Conservation (phyloP, 768 basidiomycete genomes). For the Daedaleopsis sinensis region DNA sequence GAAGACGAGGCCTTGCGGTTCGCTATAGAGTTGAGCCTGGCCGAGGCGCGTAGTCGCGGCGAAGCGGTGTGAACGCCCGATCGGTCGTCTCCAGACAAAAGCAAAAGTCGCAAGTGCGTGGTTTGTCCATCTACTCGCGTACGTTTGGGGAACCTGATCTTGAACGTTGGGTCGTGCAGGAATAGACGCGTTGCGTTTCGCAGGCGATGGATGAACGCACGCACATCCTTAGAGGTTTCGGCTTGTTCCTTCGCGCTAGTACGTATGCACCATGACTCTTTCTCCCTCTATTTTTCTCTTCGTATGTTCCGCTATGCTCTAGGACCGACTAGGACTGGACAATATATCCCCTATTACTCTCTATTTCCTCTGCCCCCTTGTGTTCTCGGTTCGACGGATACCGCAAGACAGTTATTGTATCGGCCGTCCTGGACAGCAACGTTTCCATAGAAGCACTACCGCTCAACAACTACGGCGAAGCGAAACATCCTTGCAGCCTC, state of each 20-base stretch:
- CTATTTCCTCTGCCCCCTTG: too few relatives aligned
- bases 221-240: background rate
- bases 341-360: too few relatives aligned
- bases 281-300: background rate
- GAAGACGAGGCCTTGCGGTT: slow-evolving; percentile 67
- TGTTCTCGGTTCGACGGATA: too few relatives aligned
- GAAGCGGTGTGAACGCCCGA: slow-evolving; percentile 23
- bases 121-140: background rate
- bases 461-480: too few relatives aligned
- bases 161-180: too few relatives aligned
- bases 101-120: background rate
- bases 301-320: too few relatives aligned
- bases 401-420: too few relatives aligned
- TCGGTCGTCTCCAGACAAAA: background rate
- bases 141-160: too few relatives aligned
- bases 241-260: background rate
- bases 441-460: too few relatives aligned
- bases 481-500: too few relatives aligned
- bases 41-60: slow-evolving; percentile 52
- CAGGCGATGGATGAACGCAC: background rate
- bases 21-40: slow-evolving; percentile 72
- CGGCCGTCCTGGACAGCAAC: too few relatives aligned
- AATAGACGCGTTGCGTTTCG: background rate
- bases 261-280: background rate
- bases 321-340: too few relatives aligned